phyloP scores from a whole-genome alignment of 2,329 filamentous ascomycete species.

The Akanthomyces uredinophilus region DNA sequence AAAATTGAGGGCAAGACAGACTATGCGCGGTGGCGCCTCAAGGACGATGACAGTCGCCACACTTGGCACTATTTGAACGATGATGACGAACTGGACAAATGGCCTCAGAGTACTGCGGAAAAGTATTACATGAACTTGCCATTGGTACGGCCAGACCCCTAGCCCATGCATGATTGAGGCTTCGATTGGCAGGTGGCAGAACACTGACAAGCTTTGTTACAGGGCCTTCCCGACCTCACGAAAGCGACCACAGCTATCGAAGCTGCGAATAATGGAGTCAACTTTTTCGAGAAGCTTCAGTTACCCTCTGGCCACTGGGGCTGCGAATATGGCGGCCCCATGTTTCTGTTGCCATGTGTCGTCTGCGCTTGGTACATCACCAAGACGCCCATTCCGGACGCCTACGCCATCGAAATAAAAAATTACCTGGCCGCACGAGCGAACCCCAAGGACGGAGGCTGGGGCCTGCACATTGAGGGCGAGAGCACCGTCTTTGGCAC shows the following conservation, averaged over 20 bases:
- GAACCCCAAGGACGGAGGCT: slow-evolving; percentile 84
- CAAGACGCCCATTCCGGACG: slow-evolving; percentile 75
- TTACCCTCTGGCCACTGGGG: slow-evolving; percentile 88
- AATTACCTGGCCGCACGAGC: slow-evolving; percentile 87
- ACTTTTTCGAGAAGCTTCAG: slow-evolving; percentile 87
- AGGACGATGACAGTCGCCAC: slow-evolving; percentile 76
- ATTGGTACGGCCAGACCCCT: slow-evolving; percentile 49
- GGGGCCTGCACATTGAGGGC: slow-evolving; percentile 93
- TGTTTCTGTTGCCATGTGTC: slow-evolving; percentile 87
- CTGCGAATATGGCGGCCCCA: slow-evolving; percentile 95
- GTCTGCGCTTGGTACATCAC: slow-evolving; percentile 86
- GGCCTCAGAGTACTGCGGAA: slow-evolving; percentile 86
- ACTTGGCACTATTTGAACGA: slow-evolving; percentile 92
- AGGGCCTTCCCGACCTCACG: slow-evolving; percentile 72
- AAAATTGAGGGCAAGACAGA: slow-evolving; percentile 63
- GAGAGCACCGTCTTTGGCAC: slow-evolving; percentile 91
- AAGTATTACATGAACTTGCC: slow-evolving; percentile 81
- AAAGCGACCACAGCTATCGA: slow-evolving; percentile 68
- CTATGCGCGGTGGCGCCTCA: slow-evolving; percentile 74
- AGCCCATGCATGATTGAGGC: not conserved
- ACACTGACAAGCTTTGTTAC: slow-evolving; percentile 11
- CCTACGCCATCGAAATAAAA: slow-evolving; percentile 81
- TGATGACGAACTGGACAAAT: slow-evolving; percentile 61
- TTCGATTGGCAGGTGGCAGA: not conserved
- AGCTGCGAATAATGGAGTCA: slow-evolving; percentile 73